phyloP scores from a whole-genome alignment of 805 yeast species.

The Candida broadrunensis region DNA sequence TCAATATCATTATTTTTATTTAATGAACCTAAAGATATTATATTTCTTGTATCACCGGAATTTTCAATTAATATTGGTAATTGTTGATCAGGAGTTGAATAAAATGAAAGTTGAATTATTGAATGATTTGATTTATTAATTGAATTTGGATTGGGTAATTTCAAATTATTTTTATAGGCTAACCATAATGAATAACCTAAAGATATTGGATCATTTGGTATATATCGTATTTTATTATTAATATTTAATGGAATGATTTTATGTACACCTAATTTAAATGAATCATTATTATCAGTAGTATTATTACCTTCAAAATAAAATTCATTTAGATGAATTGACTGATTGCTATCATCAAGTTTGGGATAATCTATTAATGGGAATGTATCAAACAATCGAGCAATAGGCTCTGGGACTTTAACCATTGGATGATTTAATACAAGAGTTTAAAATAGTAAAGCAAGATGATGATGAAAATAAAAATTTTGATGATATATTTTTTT shows the following conservation, averaged over 20 bases:
- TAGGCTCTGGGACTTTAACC: conserved; percentile 34
- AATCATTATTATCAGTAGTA: conserved; percentile 6
- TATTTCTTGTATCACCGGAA: conserved; percentile 26
- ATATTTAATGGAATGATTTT: conserved; percentile 31
- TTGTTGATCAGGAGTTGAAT: conserved; percentile 46
- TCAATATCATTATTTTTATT: conserved; percentile 2
- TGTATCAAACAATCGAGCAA: conserved; percentile 44
- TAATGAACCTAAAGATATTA: conserved; percentile 14
- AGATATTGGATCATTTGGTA: conserved; percentile 62
- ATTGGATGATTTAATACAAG: not conserved
- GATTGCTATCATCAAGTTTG: conserved; percentile 6
- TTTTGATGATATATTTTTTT: too few relatives aligned
- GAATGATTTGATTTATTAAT: conserved; percentile 18
- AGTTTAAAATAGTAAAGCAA: too few relatives aligned
- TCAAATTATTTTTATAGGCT: conserved; percentile 41
- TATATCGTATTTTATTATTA: conserved; percentile 11
- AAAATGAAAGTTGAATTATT: conserved; percentile 44
- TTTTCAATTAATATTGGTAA: conserved; percentile 60
- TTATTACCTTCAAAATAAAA: conserved; percentile 9
- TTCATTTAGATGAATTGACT: conserved; percentile 15
- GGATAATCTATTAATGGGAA: conserved; percentile 51
- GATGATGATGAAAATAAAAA: too few relatives aligned
- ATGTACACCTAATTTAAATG: conserved; percentile 54
- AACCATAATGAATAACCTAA: conserved; percentile 45
- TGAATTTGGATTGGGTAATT: conserved; percentile 33